These are phyloP conservation scores for Aspergillus melleus DNA, from an alignment of 2,329 filamentous ascomycete species.

Conservation along the genomic window DNA sequence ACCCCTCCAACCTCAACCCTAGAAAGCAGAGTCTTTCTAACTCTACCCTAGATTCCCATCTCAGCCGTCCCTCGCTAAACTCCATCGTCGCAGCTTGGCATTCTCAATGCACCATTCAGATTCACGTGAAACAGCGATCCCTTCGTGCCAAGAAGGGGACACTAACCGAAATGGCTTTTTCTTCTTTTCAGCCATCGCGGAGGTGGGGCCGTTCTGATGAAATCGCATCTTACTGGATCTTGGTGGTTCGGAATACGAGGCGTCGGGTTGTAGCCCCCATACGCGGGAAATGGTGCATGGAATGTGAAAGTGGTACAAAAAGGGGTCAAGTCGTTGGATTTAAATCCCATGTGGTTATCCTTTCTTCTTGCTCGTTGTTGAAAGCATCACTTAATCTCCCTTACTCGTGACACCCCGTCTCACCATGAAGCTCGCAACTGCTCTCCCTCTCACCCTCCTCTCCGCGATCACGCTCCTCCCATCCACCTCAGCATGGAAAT, in stretches of 20 bases:
- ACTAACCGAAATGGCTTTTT: background rate
- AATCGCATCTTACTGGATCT: background rate
- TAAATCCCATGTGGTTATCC: background rate
- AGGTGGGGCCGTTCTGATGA: background rate
- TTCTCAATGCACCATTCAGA: background rate
- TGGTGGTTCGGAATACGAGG: background rate
- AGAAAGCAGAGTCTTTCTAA: too few species aligned
- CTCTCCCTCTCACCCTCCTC: background rate
- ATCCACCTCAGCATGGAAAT: conserved; percentile 11
- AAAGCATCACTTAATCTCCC: background rate
- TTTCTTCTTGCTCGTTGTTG: background rate
- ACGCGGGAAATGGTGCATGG: background rate
- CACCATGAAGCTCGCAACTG: conserved; percentile 6
- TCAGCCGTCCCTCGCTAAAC: background rate
- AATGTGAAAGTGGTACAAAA: background rate
- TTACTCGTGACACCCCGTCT: background rate
- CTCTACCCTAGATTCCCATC: background rate
- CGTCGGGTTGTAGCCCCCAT: background rate
- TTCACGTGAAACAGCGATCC: background rate
- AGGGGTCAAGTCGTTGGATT: background rate
- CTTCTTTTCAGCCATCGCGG: background rate
- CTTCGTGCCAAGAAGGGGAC: background rate
- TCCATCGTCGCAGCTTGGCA: background rate
- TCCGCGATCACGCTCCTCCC: conserved; percentile 6
- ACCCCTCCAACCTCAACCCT: too few species aligned